Percentiles rank a stretch among this genome's conserved stretches.
Evolutionary conservation across 176 grass and related monocot species (phyloP).

Genomic region (Eragrostis nindensis): DNA sequence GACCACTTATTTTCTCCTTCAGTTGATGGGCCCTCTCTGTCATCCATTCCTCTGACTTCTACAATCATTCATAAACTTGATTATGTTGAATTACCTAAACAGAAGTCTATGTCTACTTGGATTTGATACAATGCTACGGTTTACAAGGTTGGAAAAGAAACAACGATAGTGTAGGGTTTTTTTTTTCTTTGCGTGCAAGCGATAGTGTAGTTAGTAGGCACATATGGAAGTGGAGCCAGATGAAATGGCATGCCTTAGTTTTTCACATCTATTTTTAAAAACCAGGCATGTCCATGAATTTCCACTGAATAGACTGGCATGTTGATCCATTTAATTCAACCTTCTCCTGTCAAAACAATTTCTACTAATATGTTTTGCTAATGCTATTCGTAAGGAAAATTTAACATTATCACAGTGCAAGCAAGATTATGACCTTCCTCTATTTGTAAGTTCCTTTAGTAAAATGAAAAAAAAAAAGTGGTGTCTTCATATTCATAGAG

Average conservation of each 20-base stretch:
- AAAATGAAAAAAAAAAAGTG: no score
- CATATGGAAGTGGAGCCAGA: background rate
- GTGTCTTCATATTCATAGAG: no score
- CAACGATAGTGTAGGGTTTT: no score
- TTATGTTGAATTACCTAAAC: background rate
- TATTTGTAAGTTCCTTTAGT: no score
- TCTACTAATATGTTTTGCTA: background rate
- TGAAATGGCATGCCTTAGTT: background rate
- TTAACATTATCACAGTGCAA: background rate
- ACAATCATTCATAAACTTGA: background rate
- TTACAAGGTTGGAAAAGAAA: background rate
- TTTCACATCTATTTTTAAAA: background rate
- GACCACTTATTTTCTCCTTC: conserved; percentile 16
- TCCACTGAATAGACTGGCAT: background rate
- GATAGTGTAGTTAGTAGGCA: background rate
- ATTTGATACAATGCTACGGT: background rate
- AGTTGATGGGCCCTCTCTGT: conserved; percentile 17
- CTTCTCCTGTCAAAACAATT: background rate
- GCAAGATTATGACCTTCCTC: no score
- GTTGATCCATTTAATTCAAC: background rate
- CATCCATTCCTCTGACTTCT: conserved; percentile 41
- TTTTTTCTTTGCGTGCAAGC: no score
- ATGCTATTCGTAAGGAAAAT: no score
- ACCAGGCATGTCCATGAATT: background rate
- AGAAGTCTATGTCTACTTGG: background rate